Percentiles rank a stretch among this genome's conserved stretches.
Conservation (phyloP, 768 basidiomycete species). For the Pleurotus sapidus region DNA sequence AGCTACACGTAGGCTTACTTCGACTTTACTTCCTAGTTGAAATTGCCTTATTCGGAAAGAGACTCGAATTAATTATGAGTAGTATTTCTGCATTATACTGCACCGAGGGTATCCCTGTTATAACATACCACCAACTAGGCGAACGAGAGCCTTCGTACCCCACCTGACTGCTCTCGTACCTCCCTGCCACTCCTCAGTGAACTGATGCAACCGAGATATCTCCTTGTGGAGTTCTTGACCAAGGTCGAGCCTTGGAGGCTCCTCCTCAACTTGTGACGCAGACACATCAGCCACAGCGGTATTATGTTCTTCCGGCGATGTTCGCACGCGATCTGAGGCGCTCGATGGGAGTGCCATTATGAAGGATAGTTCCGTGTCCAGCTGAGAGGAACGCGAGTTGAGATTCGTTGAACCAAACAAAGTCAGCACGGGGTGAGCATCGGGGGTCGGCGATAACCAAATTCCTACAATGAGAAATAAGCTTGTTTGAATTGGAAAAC, state of each 20-base stretch:
- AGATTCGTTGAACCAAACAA: slow-evolving; percentile 95
- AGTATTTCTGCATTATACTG: too few relatives aligned
- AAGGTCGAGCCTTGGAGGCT: background rate
- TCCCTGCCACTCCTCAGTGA: slow-evolving; percentile 7
- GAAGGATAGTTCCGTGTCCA: slow-evolving; percentile 92
- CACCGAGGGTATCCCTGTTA: background rate
- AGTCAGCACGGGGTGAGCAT: slow-evolving; percentile 60
- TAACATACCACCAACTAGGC: slow-evolving; percentile 12
- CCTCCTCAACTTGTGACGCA: background rate
- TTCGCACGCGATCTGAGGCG: background rate
- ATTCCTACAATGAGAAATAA: slow-evolving; percentile 51
- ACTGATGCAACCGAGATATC: slow-evolving; percentile 6
- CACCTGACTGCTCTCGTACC: slow-evolving; percentile 7
- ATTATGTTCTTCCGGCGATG: background rate
- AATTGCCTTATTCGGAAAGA: too few relatives aligned
- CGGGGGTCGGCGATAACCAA: slow-evolving; percentile 69
- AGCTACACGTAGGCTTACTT: too few relatives aligned
- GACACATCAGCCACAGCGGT: background rate
- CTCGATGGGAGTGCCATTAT: slow-evolving; percentile 69
- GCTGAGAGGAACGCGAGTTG: slow-evolving; percentile 84
- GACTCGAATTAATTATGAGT: too few relatives aligned
- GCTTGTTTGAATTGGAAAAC: too few relatives aligned
- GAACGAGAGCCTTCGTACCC: slow-evolving; percentile 11
- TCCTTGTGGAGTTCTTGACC: slow-evolving; percentile 10
- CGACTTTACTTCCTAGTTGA: background rate